Evolutionary conservation across 2,329 filamentous ascomycete genomes (phyloP).

Genomic region (Aspergillus melleus): DNA sequence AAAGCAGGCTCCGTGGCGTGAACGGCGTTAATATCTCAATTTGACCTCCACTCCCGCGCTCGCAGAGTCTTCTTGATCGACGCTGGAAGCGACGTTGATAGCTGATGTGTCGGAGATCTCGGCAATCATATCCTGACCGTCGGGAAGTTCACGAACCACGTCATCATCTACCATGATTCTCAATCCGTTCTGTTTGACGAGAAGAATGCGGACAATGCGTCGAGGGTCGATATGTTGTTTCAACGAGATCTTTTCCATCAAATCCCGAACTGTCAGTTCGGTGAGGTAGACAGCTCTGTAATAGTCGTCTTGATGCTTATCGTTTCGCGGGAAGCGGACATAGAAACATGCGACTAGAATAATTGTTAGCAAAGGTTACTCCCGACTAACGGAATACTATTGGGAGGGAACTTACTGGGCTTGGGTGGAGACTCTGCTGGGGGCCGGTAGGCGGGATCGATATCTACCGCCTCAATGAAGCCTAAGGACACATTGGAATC

Average conservation of each 20-base stretch:
- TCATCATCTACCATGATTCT: conserved; percentile 90
- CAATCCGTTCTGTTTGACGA: conserved; percentile 70
- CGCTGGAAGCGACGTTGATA: conserved; percentile 32
- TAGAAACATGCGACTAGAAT: conserved; percentile 80
- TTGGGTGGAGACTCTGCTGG: conserved; percentile 71
- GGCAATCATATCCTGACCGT: conserved; percentile 85
- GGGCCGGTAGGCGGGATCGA: conserved; percentile 82
- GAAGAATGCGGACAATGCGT: conserved; percentile 69
- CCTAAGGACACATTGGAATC: conserved; percentile 57
- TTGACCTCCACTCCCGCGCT: conserved; percentile 47
- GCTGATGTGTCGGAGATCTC: conserved; percentile 64
- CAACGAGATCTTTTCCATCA: conserved; percentile 68
- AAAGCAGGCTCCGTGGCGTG: not conserved
- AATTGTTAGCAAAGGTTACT: conserved; percentile 30
- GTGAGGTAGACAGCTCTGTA: conserved; percentile 85
- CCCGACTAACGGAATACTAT: not conserved
- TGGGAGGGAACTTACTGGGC: conserved; percentile 51
- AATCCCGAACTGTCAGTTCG: conserved; percentile 71
- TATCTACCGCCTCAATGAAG: conserved; percentile 88
- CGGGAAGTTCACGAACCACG: conserved; percentile 75
- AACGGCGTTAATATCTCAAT: conserved; percentile 54
- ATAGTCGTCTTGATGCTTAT: conserved; percentile 58
- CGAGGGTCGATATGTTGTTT: conserved; percentile 80
- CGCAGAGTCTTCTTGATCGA: conserved; percentile 6
- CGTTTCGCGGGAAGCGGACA: conserved; percentile 59